A percentile compares a stretch with the other conserved stretches of the same genome.
These are phyloP conservation scores for Hymenochaete sp. DNA, from an alignment of 1,284 basidiomycete species.

Conservation along the genomic window DNA sequence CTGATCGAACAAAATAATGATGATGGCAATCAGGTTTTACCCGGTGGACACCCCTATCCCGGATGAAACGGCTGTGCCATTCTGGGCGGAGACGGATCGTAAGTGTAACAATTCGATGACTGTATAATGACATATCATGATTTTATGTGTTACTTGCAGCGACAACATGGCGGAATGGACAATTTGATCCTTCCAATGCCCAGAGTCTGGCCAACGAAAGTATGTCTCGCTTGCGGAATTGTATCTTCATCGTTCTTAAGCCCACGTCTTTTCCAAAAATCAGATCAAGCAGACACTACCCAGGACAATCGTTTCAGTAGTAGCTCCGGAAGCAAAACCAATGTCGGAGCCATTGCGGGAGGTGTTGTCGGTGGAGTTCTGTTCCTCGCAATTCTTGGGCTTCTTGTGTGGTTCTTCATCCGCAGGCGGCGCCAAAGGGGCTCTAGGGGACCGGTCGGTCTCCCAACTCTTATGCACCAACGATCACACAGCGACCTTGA, in stretches of 20 bases:
- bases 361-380: constrained; percentile 39
- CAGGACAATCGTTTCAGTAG: neutral
- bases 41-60: constrained; percentile 9
- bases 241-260: neutral
- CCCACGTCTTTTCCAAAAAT: neutral
- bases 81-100: constrained; percentile 16
- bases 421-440: too few relatives aligned
- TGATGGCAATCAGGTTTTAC: constrained; percentile 3
- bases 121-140: neutral
- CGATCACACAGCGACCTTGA: too few relatives aligned
- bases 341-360: constrained; percentile 40
- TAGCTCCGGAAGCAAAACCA: constrained; percentile 18
- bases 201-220: constrained; percentile 10
- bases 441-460: too few relatives aligned
- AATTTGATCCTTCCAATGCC: constrained; percentile 10
- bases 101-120: neutral
- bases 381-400: constrained; percentile 23
- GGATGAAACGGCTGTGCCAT: constrained; percentile 14
- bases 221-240: neutral
- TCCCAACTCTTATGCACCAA: too few relatives aligned
- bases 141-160: constrained; percentile 7
- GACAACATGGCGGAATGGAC: constrained; percentile 8
- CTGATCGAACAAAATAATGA: neutral
- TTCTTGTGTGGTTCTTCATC: constrained; percentile 25
- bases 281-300: constrained; percentile 12